Conservation (phyloP, 805 yeast genomes). For the Clavispora phyllophila region DNA sequence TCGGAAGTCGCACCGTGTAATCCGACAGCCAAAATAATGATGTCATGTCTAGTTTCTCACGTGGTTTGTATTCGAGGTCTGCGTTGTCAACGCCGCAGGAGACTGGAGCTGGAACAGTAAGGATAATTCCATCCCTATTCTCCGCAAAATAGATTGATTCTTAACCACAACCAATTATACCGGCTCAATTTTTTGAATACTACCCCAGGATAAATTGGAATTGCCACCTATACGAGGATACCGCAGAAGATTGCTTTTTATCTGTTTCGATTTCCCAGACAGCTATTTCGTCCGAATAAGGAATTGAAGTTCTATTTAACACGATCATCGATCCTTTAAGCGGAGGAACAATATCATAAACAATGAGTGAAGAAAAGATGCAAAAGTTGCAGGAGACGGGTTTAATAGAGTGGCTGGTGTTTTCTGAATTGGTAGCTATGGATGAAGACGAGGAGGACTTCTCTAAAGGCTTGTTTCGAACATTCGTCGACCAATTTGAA, state of each 20-base stretch:
- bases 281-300: neutral
- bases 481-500: slow-evolving; percentile 85
- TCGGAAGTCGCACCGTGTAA: neutral
- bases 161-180: neutral
- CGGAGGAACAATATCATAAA: neutral
- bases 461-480: slow-evolving; percentile 68
- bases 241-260: neutral
- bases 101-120: neutral
- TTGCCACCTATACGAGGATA: neutral
- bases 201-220: neutral
- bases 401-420: slow-evolving; percentile 81
- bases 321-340: neutral
- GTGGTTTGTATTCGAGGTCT: neutral
- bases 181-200: neutral
- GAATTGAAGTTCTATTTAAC: neutral
- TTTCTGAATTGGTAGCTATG: slow-evolving; percentile 86
- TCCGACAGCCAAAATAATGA: neutral
- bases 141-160: neutral
- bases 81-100: slow-evolving; percentile 1
- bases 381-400: slow-evolving; percentile 46
- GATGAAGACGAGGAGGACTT: slow-evolving; percentile 96
- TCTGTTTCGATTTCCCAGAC: neutral
- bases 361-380: slow-evolving; percentile 12
- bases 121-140: neutral
- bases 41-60: neutral